A percentile compares a stretch with the other conserved stretches of the same genome.
phyloP scores from a whole-genome alignment of 495 filamentous ascomycete genomes.

The Polyplosphaeria fusca region DNA sequence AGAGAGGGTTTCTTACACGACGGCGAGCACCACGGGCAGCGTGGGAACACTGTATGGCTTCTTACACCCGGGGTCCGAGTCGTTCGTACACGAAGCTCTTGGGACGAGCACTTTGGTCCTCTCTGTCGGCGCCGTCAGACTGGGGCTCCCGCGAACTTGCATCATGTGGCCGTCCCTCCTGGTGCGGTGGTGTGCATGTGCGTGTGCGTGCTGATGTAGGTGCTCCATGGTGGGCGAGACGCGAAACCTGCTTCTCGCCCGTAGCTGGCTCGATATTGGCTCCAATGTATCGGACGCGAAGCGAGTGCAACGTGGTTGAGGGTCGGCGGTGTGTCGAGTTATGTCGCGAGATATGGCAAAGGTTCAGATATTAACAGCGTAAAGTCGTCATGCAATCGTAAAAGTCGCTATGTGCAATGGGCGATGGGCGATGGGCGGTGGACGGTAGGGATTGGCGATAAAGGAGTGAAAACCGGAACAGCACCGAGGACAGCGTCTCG shows the following conservation, averaged over 20 bases:
- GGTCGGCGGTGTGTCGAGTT: neutral
- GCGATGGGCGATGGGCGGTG: neutral
- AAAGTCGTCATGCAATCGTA: slow-evolving; percentile 32
- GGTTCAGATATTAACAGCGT: slow-evolving; percentile 34
- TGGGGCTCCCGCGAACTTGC: slow-evolving; percentile 1
- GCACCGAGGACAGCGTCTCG: slow-evolving; percentile 14
- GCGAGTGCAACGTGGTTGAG: neutral
- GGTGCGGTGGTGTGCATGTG: slow-evolving; percentile 8
- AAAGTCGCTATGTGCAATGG: slow-evolving; percentile 1
- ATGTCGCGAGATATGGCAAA: neutral
- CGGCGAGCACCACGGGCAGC: slow-evolving; percentile 73
- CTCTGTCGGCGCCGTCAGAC: slow-evolving; percentile 14
- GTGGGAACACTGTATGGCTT: slow-evolving; percentile 51
- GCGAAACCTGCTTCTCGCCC: slow-evolving; percentile 15
- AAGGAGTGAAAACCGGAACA: slow-evolving; percentile 21
- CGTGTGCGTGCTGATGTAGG: slow-evolving; percentile 17
- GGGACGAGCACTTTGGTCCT: slow-evolving; percentile 19
- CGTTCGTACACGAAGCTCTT: slow-evolving; percentile 28
- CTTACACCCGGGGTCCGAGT: slow-evolving; percentile 28
- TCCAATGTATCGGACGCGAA: slow-evolving; percentile 15
- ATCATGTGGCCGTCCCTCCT: slow-evolving; percentile 10
- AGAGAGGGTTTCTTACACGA: slow-evolving; percentile 65
- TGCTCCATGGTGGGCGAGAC: slow-evolving; percentile 9
- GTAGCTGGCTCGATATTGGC: slow-evolving; percentile 2
- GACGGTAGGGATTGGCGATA: slow-evolving; percentile 7